These are phyloP conservation scores for Darksidea phi DNA, from an alignment of 495 filamentous ascomycete species.

Conservation along the genomic window DNA sequence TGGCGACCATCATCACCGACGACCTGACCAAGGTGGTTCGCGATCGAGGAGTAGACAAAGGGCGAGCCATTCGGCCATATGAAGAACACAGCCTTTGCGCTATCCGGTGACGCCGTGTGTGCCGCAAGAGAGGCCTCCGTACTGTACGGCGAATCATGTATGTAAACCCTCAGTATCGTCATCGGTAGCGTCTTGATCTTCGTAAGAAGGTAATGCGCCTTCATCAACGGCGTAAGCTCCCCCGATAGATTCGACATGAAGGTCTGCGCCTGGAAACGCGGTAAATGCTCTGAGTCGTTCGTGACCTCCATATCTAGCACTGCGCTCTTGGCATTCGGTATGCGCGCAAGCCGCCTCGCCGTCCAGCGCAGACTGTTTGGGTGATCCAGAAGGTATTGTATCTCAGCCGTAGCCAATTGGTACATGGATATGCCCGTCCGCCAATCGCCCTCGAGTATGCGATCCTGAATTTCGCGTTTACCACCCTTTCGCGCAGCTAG, in stretches of 20 bases:
- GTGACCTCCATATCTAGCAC: constrained; percentile 38
- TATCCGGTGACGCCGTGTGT: constrained; percentile 37
- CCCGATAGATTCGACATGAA: constrained; percentile 72
- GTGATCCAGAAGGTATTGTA: constrained; percentile 76
- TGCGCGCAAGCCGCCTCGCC: constrained; percentile 58
- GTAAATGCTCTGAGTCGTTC: constrained; percentile 54
- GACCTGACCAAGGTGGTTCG: constrained; percentile 45
- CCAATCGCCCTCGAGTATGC: constrained; percentile 81
- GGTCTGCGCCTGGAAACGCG: constrained; percentile 71
- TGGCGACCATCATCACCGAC: constrained; percentile 57
- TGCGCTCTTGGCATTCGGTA: constrained; percentile 32
- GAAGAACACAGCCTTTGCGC: constrained; percentile 67
- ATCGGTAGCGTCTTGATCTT: constrained; percentile 62
- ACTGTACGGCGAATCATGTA: constrained; percentile 71
- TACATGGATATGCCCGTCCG: constrained; percentile 71
- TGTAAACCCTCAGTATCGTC: constrained; percentile 70
- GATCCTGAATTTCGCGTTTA: constrained; percentile 71
- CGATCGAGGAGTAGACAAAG: constrained; percentile 68
- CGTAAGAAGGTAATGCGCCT: constrained; percentile 75
- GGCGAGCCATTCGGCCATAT: constrained; percentile 78
- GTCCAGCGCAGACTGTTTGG: constrained; percentile 72
- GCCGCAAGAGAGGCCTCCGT: constrained; percentile 47
- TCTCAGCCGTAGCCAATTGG: constrained; percentile 77
- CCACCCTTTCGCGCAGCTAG: constrained; percentile 60
- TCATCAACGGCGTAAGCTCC: constrained; percentile 69